Percentiles rank a stretch among this genome's conserved stretches.
Conservation (phyloP, 2,329 filamentous ascomycete species). For the Cadophora sp. region DNA sequence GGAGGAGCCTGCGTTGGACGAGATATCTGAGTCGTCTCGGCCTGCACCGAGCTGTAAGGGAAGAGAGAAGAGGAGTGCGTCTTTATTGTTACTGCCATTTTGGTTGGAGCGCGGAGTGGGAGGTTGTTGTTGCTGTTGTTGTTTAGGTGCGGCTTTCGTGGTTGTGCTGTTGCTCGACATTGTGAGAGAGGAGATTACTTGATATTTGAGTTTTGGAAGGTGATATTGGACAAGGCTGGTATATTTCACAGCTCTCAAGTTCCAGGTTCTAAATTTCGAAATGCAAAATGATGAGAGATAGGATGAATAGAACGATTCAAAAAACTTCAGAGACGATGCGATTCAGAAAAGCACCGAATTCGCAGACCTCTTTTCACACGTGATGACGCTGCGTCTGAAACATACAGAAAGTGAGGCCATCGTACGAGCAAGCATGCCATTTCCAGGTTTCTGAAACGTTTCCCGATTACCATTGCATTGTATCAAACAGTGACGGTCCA, state of each 20-base stretch:
- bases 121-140: constrained; percentile 2
- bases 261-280: neutral
- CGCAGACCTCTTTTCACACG: neutral
- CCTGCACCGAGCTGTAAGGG: constrained; percentile 1
- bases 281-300: neutral
- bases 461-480: constrained; percentile 1
- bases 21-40: constrained; percentile 29
- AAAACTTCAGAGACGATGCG: neutral
- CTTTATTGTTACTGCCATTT: constrained; percentile 13
- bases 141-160: constrained; percentile 11
- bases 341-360: neutral
- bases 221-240: neutral
- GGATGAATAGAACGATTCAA: no score
- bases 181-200: neutral
- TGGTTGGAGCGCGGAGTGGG: neutral
- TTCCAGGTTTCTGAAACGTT: constrained; percentile 20
- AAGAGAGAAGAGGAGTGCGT: constrained; percentile 18
- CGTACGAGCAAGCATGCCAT: constrained; percentile 13
- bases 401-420: constrained; percentile 2
- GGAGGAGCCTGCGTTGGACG: constrained; percentile 23
- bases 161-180: constrained; percentile 13
- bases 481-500: constrained; percentile 1
- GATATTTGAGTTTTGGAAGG: neutral
- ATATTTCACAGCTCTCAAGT: neutral
- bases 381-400: neutral